A percentile compares a stretch with the other conserved stretches of the same genome.
phyloP scores from a whole-genome alignment of 495 filamentous ascomycete genomes.

The Penicillium samsonianum region DNA sequence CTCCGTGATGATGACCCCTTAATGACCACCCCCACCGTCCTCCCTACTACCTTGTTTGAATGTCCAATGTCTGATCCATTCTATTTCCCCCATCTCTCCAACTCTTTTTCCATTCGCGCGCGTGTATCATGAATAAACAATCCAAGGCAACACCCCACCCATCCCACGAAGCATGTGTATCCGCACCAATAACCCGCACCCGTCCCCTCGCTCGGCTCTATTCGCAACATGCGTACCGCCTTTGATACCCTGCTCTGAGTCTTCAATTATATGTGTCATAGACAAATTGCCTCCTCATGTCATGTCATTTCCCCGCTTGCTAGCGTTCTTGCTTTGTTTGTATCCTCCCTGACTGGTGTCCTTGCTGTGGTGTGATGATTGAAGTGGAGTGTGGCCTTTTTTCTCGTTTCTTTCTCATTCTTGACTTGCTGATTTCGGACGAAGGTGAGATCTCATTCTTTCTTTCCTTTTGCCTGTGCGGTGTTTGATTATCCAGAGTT shows the following conservation, averaged over 20 bases:
- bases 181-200: slow-evolving; percentile 4
- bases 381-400: neutral
- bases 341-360: neutral
- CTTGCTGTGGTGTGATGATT: slow-evolving; percentile 10
- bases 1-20: slow-evolving; percentile 54
- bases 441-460: neutral
- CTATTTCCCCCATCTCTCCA: slow-evolving; percentile 9
- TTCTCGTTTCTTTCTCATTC: neutral
- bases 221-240: slow-evolving; percentile 5
- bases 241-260: slow-evolving; percentile 11
- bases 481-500: slow-evolving; percentile 16
- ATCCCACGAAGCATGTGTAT: slow-evolving; percentile 9
- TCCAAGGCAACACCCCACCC: slow-evolving; percentile 2
- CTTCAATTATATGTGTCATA: slow-evolving; percentile 24
- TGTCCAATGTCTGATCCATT: slow-evolving; percentile 6
- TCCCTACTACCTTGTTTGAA: slow-evolving; percentile 9
- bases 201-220: slow-evolving; percentile 7
- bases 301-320: slow-evolving; percentile 7
- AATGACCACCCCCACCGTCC: slow-evolving; percentile 18
- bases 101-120: slow-evolving; percentile 6
- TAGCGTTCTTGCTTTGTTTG: slow-evolving; percentile 11
- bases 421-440: neutral
- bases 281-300: slow-evolving; percentile 25
- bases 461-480: neutral
- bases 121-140: slow-evolving; percentile 21